These are phyloP conservation scores for Corymbia maculata DNA, from an alignment of 345 rosid species.

Conservation along the genomic window DNA sequence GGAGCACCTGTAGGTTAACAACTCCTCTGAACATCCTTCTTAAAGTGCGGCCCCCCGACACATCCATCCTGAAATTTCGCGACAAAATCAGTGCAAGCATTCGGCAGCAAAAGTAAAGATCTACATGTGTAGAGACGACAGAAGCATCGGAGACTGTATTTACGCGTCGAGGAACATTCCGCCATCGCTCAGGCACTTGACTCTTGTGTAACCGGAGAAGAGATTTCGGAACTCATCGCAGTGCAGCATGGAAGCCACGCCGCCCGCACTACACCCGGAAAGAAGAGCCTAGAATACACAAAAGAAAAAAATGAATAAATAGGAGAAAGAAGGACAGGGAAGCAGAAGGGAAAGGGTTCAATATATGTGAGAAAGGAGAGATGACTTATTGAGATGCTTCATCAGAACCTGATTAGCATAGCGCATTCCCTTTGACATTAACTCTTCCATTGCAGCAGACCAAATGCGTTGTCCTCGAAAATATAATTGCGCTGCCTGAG, in stretches of 20 bases:
- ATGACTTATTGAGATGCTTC: neutral
- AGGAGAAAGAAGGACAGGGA: neutral
- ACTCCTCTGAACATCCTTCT: conserved; percentile 28
- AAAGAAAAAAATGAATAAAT: neutral
- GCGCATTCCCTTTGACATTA: conserved; percentile 42
- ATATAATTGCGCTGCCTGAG: conserved; percentile 20
- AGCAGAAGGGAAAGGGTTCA: neutral
- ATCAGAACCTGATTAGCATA: conserved; percentile 30
- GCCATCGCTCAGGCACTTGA: conserved; percentile 54
- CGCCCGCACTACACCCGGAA: conserved; percentile 58
- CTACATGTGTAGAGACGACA: neutral
- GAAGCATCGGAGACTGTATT: neutral
- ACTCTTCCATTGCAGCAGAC: conserved; percentile 37
- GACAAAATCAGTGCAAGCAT: neutral
- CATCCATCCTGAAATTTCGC: conserved; percentile 23
- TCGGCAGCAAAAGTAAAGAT: neutral
- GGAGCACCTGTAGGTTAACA: conserved; percentile 36
- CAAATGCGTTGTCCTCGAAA: conserved; percentile 48
- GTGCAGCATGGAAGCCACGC: conserved; percentile 36
- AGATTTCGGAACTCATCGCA: conserved; percentile 40
- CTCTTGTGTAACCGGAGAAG: conserved; percentile 26
- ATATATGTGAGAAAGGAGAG: neutral
- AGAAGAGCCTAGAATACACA: conserved; percentile 36
- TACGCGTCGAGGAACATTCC: conserved; percentile 52
- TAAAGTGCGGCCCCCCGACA: conserved; percentile 33